A percentile compares a stretch with the other conserved stretches of the same genome.
These are phyloP conservation scores for Nissolia schottii DNA, from an alignment of 306 rosid genomes.

Conservation along the genomic window DNA sequence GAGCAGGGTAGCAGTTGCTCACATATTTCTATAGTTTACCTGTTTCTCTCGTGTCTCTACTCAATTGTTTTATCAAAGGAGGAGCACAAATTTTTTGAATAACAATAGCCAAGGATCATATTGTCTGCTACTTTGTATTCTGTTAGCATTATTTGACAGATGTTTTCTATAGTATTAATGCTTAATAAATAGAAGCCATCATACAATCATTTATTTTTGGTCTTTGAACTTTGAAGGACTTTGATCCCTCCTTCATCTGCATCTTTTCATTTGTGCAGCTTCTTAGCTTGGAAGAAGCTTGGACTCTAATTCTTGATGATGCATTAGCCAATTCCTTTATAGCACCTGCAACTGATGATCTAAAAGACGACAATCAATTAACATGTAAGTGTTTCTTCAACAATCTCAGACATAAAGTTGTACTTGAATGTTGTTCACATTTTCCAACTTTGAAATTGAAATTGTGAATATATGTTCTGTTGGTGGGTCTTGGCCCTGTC, in stretches of 20 bases:
- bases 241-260: background rate
- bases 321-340: slow-evolving; percentile 88
- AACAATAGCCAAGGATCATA: background rate
- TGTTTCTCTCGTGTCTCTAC: background rate
- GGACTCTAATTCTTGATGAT: slow-evolving; percentile 90
- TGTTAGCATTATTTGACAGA: background rate
- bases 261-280: slow-evolving; percentile 55
- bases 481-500: background rate
- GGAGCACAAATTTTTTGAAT: background rate
- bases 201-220: background rate
- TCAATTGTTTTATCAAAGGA: background rate
- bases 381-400: slow-evolving; percentile 49
- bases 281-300: slow-evolving; percentile 70
- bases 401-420: background rate
- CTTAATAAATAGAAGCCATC: background rate
- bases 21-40: background rate
- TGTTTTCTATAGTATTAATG: background rate
- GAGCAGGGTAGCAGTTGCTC: background rate
- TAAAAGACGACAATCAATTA: slow-evolving; percentile 78
- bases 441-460: background rate
- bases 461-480: background rate
- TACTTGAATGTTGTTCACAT: background rate
- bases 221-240: slow-evolving; percentile 1
- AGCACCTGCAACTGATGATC: slow-evolving; percentile 85
- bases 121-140: background rate